Conservation (phyloP, 2,329 filamentous ascomycete species). For the Apiospora hydei region DNA sequence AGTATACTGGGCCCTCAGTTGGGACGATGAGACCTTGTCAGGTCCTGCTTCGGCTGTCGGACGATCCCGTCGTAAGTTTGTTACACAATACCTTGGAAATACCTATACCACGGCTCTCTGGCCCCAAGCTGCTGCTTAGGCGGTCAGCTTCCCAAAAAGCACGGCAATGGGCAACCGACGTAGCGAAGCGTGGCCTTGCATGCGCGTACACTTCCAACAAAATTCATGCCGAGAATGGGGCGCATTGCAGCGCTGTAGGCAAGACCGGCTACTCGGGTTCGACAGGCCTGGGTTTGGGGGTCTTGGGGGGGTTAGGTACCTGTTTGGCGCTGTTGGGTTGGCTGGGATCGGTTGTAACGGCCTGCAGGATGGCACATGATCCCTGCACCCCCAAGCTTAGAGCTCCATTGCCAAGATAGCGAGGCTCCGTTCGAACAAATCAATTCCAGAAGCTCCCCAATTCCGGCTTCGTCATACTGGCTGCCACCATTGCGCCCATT, state of each 20-base stretch:
- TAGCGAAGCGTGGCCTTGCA: neutral
- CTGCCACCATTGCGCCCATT: neutral
- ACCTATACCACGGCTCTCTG: neutral
- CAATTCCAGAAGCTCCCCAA: constrained; percentile 18
- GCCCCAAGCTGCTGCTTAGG: neutral
- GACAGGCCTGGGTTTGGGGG: neutral
- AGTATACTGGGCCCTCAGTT: neutral
- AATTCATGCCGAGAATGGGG: constrained; percentile 20
- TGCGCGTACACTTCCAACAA: neutral
- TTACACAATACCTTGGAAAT: neutral
- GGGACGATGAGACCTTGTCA: neutral
- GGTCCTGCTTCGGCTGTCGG: neutral
- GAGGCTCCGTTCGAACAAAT: constrained; percentile 9
- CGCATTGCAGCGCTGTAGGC: constrained; percentile 3
- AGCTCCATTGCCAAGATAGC: constrained; percentile 12
- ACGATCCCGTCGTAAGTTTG: constrained; percentile 3
- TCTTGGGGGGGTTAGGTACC: neutral
- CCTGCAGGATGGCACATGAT: neutral
- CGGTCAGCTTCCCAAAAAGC: neutral
- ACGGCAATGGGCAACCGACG: neutral
- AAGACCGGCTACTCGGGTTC: constrained; percentile 16
- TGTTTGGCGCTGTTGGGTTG: constrained; percentile 1
- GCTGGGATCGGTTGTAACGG: neutral
- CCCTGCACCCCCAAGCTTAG: neutral
- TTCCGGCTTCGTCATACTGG: constrained; percentile 10